phyloP scores from a whole-genome alignment of 163 green algal species.

The Chlamydomonas reinhardtii region DNA sequence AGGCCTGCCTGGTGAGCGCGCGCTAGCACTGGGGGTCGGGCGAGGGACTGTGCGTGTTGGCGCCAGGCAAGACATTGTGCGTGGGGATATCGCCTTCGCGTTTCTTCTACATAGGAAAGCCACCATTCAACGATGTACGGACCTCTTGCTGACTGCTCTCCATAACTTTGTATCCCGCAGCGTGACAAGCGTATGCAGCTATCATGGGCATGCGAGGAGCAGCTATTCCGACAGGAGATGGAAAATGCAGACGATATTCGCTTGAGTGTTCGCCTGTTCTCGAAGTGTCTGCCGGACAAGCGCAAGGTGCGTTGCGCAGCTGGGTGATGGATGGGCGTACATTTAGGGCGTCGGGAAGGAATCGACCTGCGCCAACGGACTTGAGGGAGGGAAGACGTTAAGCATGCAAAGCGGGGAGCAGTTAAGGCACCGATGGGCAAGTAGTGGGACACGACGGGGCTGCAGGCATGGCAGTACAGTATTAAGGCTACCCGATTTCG shows the following conservation, averaged over 20 bases:
- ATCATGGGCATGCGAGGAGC: constrained; percentile 61
- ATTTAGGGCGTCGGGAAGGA: too few relatives aligned
- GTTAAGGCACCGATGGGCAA: too few relatives aligned
- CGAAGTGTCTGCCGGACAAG: constrained; percentile 68
- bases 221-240: constrained; percentile 71
- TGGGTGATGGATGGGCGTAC: not conserved
- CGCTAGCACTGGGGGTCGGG: not conserved
- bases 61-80: not conserved
- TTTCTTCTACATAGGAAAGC: too few relatives aligned
- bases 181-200: constrained; percentile 60
- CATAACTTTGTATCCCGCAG: constrained; percentile 21
- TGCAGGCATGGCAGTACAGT: too few relatives aligned
- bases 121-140: too few relatives aligned
- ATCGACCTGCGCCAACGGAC: too few relatives aligned
- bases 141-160: not conserved
- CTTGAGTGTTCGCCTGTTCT: constrained; percentile 63
- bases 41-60: too few relatives aligned
- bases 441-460: too few relatives aligned
- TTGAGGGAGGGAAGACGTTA: too few relatives aligned
- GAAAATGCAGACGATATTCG: constrained; percentile 72
- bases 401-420: too few relatives aligned
- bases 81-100: too few relatives aligned
- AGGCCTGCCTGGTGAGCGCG: constrained; percentile 72
- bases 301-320: constrained; percentile 52
- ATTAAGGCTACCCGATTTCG: too few relatives aligned